Percentiles rank a stretch among this genome's conserved stretches.
phyloP scores from a whole-genome alignment of 345 rosid species.

The Anastatica hierochuntica region DNA sequence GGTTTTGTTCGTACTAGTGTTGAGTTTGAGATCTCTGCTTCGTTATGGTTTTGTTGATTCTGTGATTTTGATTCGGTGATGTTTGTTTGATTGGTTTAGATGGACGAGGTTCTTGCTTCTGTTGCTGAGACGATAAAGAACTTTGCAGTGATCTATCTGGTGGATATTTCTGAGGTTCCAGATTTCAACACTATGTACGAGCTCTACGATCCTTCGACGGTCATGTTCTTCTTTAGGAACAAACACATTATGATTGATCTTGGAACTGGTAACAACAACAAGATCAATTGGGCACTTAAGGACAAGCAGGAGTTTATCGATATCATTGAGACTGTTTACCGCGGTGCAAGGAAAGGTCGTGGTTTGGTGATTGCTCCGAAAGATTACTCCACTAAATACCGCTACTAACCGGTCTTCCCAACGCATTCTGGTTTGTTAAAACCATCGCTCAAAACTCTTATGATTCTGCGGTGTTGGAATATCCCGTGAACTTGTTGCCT shows the following conservation, averaged over 20 bases:
- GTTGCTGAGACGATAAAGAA: conserved; percentile 95
- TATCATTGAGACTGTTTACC: conserved; percentile 77
- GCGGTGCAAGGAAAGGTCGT: conserved; percentile 93
- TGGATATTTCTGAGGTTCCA: conserved; percentile 84
- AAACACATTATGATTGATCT: conserved; percentile 98
- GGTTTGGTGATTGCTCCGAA: conserved; percentile 94
- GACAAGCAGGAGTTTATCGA: conserved; percentile 96
- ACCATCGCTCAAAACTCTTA: no score
- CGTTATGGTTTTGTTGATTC: not conserved
- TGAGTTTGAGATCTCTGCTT: no score
- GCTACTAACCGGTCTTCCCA: conserved; percentile 70
- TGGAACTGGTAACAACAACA: conserved; percentile 96
- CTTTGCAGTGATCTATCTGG: conserved; percentile 91
- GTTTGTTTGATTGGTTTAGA: no score
- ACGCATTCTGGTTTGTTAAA: no score
- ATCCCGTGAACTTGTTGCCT: no score
- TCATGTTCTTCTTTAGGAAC: conserved; percentile 98
- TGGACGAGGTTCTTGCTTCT: conserved; percentile 88
- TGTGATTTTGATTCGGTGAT: not conserved
- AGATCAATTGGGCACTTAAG: conserved; percentile 97
- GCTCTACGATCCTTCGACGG: conserved; percentile 81
- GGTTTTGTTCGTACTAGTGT: no score
- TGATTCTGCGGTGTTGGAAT: no score
- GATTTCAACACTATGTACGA: conserved; percentile 96
- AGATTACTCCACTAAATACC: conserved; percentile 93